Percentiles rank a stretch among this genome's conserved stretches.
These are phyloP conservation scores for Lachancea lanzarotensis DNA, from an alignment of 805 yeast genomes.

Conservation along the genomic window DNA sequence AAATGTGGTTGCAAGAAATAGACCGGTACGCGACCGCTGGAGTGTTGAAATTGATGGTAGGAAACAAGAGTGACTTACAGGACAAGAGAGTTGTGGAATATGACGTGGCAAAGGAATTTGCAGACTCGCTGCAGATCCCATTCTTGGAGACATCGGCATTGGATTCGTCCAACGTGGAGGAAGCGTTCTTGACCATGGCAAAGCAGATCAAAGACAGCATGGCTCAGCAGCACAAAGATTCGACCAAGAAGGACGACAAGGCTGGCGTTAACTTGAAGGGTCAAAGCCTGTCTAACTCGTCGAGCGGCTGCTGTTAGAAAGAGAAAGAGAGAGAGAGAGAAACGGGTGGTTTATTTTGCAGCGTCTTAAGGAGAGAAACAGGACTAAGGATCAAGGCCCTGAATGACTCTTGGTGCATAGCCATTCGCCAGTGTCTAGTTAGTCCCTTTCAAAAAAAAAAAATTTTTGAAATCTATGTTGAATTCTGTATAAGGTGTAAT, in stretches of 20 bases:
- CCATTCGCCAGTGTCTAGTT: background rate
- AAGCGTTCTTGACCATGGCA: slow-evolving; percentile 97
- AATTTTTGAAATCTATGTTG: slow-evolving; percentile 2
- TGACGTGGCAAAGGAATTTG: slow-evolving; percentile 94
- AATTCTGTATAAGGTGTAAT: slow-evolving; percentile 3
- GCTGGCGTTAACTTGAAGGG: slow-evolving; percentile 69
- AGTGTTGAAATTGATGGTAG: slow-evolving; percentile 90
- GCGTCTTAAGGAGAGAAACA: background rate
- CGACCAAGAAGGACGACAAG: slow-evolving; percentile 40
- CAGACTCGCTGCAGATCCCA: slow-evolving; percentile 85
- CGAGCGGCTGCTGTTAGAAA: slow-evolving; percentile 43
- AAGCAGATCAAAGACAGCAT: slow-evolving; percentile 95
- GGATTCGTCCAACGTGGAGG: slow-evolving; percentile 93
- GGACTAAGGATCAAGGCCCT: background rate
- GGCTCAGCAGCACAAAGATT: slow-evolving; percentile 52
- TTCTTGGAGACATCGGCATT: slow-evolving; percentile 95
- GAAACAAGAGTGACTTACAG: slow-evolving; percentile 90
- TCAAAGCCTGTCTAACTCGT: slow-evolving; percentile 44
- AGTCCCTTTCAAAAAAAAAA: no score
- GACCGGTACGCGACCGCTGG: slow-evolving; percentile 98
- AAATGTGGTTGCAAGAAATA: slow-evolving; percentile 97
- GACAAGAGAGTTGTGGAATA: slow-evolving; percentile 95
- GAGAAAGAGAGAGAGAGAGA: no score
- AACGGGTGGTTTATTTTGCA: background rate
- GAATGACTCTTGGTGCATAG: background rate